These are phyloP conservation scores for Erysimum pusillum DNA, from an alignment of 441 rosid genomes.

Conservation along the genomic window DNA sequence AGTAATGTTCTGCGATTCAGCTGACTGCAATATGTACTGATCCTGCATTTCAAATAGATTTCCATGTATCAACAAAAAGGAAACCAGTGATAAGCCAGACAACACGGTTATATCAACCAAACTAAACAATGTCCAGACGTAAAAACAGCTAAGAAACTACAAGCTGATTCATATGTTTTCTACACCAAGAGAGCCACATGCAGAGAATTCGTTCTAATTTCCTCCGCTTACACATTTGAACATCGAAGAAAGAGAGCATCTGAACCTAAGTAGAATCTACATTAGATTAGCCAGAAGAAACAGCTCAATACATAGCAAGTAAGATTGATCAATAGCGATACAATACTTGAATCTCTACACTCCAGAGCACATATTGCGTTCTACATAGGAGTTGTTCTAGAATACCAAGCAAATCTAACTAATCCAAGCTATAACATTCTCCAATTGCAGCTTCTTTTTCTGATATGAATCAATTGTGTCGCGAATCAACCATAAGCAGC, in stretches of 20 bases:
- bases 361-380: background rate
- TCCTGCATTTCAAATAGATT: constrained; percentile 64
- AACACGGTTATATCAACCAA: background rate
- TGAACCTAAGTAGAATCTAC: background rate
- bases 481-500: background rate
- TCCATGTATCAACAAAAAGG: background rate
- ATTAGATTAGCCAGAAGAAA: background rate
- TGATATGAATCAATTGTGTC: background rate
- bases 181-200: background rate
- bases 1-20: constrained; percentile 79
- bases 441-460: constrained; percentile 2
- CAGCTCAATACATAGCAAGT: background rate
- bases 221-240: background rate
- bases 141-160: background rate
- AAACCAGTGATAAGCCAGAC: too few relatives aligned
- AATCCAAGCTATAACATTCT: background rate
- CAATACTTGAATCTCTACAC: background rate
- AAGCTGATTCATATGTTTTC: background rate
- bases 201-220: background rate
- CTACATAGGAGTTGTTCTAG: too few relatives aligned
- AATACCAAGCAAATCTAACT: background rate
- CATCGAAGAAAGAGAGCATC: background rate
- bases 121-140: background rate
- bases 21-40: constrained; percentile 89
- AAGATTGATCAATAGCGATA: background rate